These are phyloP conservation scores for Emmonsia crescens DNA, from an alignment of 2,329 filamentous ascomycete genomes.

Conservation along the genomic window DNA sequence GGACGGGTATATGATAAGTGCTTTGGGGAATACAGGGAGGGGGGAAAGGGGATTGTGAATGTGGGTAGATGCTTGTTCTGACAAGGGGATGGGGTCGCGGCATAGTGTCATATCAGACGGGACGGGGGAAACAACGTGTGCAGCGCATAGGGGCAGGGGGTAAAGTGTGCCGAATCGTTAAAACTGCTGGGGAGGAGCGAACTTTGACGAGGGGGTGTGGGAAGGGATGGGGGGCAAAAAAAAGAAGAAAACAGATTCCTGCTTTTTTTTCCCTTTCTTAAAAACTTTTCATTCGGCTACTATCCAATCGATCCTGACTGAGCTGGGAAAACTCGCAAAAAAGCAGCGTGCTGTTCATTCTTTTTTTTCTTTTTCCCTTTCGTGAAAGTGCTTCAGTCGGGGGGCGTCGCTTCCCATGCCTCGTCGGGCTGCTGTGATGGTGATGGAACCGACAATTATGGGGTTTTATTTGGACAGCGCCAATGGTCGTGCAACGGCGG, in stretches of 20 bases:
- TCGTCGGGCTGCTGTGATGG: conserved; percentile 7
- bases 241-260: not conserved
- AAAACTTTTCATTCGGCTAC: not conserved
- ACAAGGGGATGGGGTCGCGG: conserved; percentile 1
- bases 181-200: not conserved
- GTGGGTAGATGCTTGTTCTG: not conserved
- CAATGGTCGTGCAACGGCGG: not conserved
- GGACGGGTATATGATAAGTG: conserved; percentile 5
- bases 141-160: not conserved
- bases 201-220: too few relatives aligned
- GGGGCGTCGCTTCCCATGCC: conserved; percentile 15
- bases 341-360: not conserved
- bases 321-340: not conserved
- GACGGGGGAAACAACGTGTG: conserved; percentile 4
- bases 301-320: not conserved
- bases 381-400: conserved; percentile 5
- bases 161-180: not conserved
- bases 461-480: not conserved
- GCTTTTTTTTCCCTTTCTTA: not conserved
- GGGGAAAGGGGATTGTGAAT: not conserved
- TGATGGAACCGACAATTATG: not conserved
- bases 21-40: not conserved
- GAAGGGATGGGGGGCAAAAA: not conserved
- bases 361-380: not conserved
- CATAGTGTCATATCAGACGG: not conserved